Evolutionary conservation across 2,329 filamentous ascomycete species (phyloP).

Genomic region (Fusarium cyanostomum): DNA sequence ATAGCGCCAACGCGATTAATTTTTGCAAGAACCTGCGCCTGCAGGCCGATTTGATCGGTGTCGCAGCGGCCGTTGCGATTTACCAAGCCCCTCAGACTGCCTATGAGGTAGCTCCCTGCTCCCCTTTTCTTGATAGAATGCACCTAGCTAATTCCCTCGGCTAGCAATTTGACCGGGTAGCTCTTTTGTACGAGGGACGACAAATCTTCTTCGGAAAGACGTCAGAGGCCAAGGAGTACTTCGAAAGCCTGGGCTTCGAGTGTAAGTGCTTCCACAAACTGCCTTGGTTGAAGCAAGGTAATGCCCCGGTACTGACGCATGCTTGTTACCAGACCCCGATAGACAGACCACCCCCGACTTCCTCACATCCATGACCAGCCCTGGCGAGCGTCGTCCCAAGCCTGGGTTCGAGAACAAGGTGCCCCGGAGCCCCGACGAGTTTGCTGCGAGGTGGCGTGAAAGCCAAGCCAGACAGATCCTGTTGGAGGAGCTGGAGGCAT

Average conservation of each 20-base stretch:
- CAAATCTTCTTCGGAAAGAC: slow-evolving; percentile 72
- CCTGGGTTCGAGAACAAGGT: slow-evolving; percentile 46
- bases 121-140: background rate
- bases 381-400: slow-evolving; percentile 45
- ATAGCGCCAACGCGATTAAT: background rate
- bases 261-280: slow-evolving; percentile 9
- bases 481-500: slow-evolving; percentile 42
- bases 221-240: slow-evolving; percentile 66
- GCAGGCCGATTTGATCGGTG: slow-evolving; percentile 34
- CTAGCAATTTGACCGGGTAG: slow-evolving; percentile 68
- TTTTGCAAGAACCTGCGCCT: background rate
- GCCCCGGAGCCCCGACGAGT: slow-evolving; percentile 51
- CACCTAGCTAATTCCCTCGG: slow-evolving; percentile 46
- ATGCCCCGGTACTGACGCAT: background rate
- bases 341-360: slow-evolving; percentile 37
- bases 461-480: slow-evolving; percentile 39
- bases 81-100: slow-evolving; percentile 70
- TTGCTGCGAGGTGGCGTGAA: slow-evolving; percentile 45
- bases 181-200: slow-evolving; percentile 72
- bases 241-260: slow-evolving; percentile 54
- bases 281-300: too few relatives aligned
- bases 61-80: slow-evolving; percentile 47
- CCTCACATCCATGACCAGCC: slow-evolving; percentile 54
- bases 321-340: slow-evolving; percentile 18
- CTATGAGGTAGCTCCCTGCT: slow-evolving; percentile 53